Evolutionary conservation across 2,329 filamentous ascomycete genomes (phyloP).

Genomic region (Dryadomyces sulphureus): DNA sequence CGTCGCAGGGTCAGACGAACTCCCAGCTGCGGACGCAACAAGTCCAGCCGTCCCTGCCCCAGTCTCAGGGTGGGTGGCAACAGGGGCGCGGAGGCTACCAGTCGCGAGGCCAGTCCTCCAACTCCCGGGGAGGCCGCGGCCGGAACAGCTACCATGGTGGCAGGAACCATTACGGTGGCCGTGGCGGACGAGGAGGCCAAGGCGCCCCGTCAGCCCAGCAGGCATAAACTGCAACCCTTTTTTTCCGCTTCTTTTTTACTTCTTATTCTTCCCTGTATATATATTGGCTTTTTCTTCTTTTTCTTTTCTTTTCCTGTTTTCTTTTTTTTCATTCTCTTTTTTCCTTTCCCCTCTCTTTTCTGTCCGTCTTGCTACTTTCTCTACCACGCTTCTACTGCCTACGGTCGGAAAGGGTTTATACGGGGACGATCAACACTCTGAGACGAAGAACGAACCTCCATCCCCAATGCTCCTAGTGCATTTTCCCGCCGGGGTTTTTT

Average conservation of each 20-base stretch:
- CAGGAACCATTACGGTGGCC: conserved; percentile 1
- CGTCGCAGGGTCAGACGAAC: background rate
- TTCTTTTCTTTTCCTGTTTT: background rate
- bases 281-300: background rate
- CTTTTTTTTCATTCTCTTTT: background rate
- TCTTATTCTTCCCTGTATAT: background rate
- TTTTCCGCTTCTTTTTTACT: background rate
- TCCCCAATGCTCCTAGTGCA: background rate
- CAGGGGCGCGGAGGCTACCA: conserved; percentile 2
- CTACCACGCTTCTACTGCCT: background rate
- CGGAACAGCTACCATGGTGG: conserved; percentile 4
- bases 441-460: no score
- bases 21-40: conserved; percentile 3
- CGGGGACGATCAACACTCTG: background rate
- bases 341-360: background rate
- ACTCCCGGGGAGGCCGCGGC: conserved; percentile 4
- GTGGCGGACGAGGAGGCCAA: conserved; percentile 1
- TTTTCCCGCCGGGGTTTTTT: background rate
- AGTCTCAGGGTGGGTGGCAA: conserved; percentile 11
- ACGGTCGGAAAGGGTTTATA: background rate
- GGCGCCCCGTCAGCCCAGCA: conserved; percentile 1
- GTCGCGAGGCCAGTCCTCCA: conserved; percentile 2
- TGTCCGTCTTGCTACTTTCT: background rate
- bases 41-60: conserved; percentile 9
- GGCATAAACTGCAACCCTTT: background rate